phyloP scores from a whole-genome alignment of 2,329 filamentous ascomycete genomes.

The Cladophialophora immunda region DNA sequence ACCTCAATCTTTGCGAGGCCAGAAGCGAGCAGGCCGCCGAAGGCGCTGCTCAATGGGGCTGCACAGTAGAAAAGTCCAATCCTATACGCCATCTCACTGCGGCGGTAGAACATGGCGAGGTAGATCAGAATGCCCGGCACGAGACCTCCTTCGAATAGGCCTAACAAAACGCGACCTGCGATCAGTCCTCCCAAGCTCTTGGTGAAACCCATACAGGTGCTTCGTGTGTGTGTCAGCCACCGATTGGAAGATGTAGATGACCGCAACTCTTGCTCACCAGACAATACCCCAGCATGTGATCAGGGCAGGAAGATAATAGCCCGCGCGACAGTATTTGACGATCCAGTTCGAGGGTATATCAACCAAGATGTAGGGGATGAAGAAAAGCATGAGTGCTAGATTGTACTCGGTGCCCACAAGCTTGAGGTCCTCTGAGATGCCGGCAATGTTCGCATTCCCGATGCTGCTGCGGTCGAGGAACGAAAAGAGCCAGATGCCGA shows the following conservation, averaged over 20 bases:
- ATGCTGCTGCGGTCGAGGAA: slow-evolving; percentile 74
- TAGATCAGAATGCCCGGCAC: slow-evolving; percentile 18
- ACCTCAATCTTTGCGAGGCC: slow-evolving; percentile 48
- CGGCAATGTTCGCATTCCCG: slow-evolving; percentile 73
- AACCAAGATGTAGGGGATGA: slow-evolving; percentile 32
- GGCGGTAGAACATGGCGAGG: slow-evolving; percentile 20
- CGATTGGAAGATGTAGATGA: neutral
- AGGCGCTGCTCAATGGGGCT: slow-evolving; percentile 27
- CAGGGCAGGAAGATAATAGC: slow-evolving; percentile 26
- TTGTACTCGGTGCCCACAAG: slow-evolving; percentile 17
- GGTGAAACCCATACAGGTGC: slow-evolving; percentile 29
- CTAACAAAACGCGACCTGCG: slow-evolving; percentile 68
- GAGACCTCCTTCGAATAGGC: slow-evolving; percentile 63
- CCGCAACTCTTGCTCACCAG: neutral
- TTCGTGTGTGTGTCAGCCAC: slow-evolving; percentile 1
- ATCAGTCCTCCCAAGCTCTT: slow-evolving; percentile 62
- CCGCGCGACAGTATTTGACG: slow-evolving; percentile 28
- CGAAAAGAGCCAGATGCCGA: slow-evolving; percentile 55
- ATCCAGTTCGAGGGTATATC: slow-evolving; percentile 32
- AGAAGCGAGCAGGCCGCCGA: slow-evolving; percentile 29
- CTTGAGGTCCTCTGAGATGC: slow-evolving; percentile 65
- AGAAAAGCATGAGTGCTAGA: slow-evolving; percentile 26
- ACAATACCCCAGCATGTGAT: slow-evolving; percentile 27
- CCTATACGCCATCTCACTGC: slow-evolving; percentile 12
- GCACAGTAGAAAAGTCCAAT: slow-evolving; percentile 20